A percentile compares a stretch with the other conserved stretches of the same genome.
phyloP scores from a whole-genome alignment of 2,329 filamentous ascomycete genomes.

The Exserohilum turcica region DNA sequence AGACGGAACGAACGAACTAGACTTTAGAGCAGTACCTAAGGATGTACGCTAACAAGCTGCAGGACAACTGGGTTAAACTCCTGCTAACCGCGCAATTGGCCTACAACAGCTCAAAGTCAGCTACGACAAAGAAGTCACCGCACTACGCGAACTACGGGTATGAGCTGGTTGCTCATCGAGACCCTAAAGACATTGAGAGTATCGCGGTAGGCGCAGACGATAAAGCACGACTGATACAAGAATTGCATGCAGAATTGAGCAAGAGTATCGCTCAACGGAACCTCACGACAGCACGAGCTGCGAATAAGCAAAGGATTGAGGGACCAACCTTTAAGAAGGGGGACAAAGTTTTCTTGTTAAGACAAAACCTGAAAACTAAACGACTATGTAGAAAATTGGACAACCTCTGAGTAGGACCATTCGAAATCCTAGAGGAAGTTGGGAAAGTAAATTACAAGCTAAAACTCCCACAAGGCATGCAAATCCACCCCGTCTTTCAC shows the following conservation, averaged over 20 bases:
- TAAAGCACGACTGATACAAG: background rate
- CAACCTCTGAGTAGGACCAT: no score
- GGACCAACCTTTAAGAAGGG: constrained; percentile 2
- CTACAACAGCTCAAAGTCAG: background rate
- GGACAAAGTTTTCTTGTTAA: background rate
- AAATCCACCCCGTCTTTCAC: background rate
- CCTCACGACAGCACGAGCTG: background rate
- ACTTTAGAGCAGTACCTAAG: background rate
- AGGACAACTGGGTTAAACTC: background rate
- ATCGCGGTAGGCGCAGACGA: background rate
- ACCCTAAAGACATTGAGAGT: background rate
- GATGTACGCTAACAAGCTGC: no score
- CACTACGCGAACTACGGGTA: background rate
- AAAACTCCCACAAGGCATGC: background rate
- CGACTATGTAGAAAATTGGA: background rate
- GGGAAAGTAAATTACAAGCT: background rate
- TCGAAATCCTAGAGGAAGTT: no score
- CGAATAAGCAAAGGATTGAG: background rate
- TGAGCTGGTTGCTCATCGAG: background rate
- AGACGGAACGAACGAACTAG: background rate
- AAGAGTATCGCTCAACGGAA: background rate
- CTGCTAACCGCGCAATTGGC: background rate
- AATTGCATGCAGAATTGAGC: background rate
- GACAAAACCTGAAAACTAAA: background rate
- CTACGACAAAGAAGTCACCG: background rate